phyloP scores from a whole-genome alignment of 805 yeast species.

The Starmerella vaccinii region DNA sequence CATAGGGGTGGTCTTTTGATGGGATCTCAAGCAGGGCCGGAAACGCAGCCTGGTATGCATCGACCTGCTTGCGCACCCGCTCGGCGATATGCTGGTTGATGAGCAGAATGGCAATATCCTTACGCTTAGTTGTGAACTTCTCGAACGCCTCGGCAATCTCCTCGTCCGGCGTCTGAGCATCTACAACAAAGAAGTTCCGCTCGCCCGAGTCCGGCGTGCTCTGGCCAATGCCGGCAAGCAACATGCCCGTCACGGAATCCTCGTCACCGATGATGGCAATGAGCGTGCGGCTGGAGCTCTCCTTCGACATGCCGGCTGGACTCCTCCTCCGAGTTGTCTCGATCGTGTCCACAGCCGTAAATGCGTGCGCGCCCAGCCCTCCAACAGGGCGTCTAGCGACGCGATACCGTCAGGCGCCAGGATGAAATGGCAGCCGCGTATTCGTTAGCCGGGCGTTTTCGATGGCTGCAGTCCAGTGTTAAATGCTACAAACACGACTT shows the following conservation, averaged over 20 bases:
- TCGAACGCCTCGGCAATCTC: conserved; percentile 67
- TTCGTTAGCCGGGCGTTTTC: too few relatives aligned
- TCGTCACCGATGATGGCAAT: conserved; percentile 96
- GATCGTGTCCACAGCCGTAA: conserved; percentile 24
- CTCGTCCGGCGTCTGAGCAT: conserved; percentile 66
- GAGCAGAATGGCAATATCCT: conserved; percentile 84
- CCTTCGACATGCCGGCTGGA: conserved; percentile 26
- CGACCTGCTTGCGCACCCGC: conserved; percentile 70
- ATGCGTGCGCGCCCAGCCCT: too few relatives aligned
- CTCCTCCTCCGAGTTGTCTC: conserved; percentile 20
- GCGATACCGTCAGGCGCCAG: neutral
- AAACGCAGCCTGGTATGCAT: conserved; percentile 76
- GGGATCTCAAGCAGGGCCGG: conserved; percentile 97
- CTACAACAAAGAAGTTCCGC: conserved; percentile 78
- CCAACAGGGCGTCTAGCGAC: too few relatives aligned
- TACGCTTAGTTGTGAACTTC: conserved; percentile 59
- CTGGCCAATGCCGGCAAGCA: conserved; percentile 92
- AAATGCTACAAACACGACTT: neutral
- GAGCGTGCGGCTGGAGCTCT: conserved; percentile 59
- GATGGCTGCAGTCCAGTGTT: too few relatives aligned
- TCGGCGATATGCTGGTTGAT: conserved; percentile 95
- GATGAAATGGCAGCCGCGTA: neutral
- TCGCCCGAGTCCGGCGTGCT: conserved; percentile 45
- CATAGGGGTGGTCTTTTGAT: conserved; percentile 96
- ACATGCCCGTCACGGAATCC: conserved; percentile 91